A percentile compares a stretch with the other conserved stretches of the same genome.
phyloP scores from a whole-genome alignment of 768 basidiomycete genomes.

The Basidioascus undulatus region DNA sequence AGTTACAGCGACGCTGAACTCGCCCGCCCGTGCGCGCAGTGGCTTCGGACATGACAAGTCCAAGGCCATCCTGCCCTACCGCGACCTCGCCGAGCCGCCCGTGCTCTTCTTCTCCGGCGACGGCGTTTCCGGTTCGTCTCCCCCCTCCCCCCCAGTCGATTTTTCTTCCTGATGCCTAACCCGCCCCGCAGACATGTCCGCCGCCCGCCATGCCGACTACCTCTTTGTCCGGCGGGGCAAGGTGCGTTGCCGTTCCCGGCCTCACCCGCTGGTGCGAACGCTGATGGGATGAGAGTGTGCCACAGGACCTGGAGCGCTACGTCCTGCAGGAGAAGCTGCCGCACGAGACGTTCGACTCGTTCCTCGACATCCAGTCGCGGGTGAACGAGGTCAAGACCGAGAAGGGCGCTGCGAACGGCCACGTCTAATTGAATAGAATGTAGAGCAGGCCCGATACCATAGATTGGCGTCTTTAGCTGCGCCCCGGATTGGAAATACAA shows the following conservation, averaged over 20 bases:
- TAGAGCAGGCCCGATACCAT: too few species aligned
- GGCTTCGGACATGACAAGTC: slow-evolving; percentile 86
- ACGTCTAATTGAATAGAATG: too few species aligned
- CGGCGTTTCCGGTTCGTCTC: slow-evolving; percentile 57
- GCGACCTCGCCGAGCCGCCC: slow-evolving; percentile 37
- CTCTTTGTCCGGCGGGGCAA: slow-evolving; percentile 34
- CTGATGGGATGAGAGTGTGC: too few species aligned
- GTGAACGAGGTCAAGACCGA: neutral
- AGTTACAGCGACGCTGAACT: neutral
- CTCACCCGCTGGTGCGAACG: too few species aligned
- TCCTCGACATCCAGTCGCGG: neutral
- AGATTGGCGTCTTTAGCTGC: too few species aligned
- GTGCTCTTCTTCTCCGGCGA: slow-evolving; percentile 85
- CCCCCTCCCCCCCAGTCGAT: neutral
- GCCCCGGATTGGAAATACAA: too few species aligned
- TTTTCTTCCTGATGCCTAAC: neutral
- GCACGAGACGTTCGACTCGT: neutral
- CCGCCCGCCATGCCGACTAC: slow-evolving; percentile 68
- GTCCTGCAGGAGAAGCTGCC: neutral
- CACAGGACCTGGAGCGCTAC: neutral
- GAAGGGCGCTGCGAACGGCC: too few species aligned
- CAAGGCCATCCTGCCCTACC: slow-evolving; percentile 73
- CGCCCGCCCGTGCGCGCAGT: slow-evolving; percentile 20
- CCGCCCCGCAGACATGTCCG: slow-evolving; percentile 46
- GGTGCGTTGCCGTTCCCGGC: too few species aligned